Percentiles rank a stretch among this genome's conserved stretches.
phyloP scores from a whole-genome alignment of 2,329 filamentous ascomycete species.

The Pyrenochaeta sp. region DNA sequence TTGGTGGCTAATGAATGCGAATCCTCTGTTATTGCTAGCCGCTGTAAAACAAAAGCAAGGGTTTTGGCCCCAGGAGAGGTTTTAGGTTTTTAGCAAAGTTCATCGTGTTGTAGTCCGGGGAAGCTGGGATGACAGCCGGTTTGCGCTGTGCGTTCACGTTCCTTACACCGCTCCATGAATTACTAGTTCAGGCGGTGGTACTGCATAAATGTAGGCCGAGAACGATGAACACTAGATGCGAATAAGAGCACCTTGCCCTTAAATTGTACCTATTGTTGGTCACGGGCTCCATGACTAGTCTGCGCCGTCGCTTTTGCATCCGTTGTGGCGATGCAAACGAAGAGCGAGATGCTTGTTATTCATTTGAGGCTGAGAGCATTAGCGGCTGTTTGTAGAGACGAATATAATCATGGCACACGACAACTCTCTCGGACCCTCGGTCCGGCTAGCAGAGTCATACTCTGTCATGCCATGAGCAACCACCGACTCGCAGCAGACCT shows the following conservation, averaged over 20 bases:
- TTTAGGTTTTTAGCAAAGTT: not conserved
- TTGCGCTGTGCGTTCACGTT: conserved; percentile 11
- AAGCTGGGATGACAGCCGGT: conserved; percentile 28
- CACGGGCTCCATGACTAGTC: conserved; percentile 5
- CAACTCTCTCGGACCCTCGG: conserved; percentile 32
- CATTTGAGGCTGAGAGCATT: conserved; percentile 13
- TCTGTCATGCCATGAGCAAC: conserved; percentile 22
- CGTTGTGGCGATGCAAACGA: not conserved
- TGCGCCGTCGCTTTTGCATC: conserved; percentile 4
- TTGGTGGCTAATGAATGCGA: not conserved
- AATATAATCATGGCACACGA: conserved; percentile 26
- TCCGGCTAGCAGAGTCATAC: conserved; percentile 29
- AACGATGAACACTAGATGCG: conserved; percentile 16
- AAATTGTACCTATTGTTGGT: not conserved
- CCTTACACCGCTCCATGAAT: conserved; percentile 15
- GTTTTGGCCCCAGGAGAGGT: not conserved
- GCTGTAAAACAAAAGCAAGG: conserved; percentile 28
- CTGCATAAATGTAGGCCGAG: conserved; percentile 11
- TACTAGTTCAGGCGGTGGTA: conserved; percentile 14
- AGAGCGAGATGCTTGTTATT: not conserved
- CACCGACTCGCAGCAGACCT: not conserved
- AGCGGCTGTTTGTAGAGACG: conserved; percentile 37
- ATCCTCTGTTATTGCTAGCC: not conserved
- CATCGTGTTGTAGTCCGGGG: conserved; percentile 21
- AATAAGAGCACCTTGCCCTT: conserved; percentile 5